A percentile compares a stretch with the other conserved stretches of the same genome.
phyloP scores from a whole-genome alignment of 75 land plant species.

The Adiantum capillusveneris region DNA sequence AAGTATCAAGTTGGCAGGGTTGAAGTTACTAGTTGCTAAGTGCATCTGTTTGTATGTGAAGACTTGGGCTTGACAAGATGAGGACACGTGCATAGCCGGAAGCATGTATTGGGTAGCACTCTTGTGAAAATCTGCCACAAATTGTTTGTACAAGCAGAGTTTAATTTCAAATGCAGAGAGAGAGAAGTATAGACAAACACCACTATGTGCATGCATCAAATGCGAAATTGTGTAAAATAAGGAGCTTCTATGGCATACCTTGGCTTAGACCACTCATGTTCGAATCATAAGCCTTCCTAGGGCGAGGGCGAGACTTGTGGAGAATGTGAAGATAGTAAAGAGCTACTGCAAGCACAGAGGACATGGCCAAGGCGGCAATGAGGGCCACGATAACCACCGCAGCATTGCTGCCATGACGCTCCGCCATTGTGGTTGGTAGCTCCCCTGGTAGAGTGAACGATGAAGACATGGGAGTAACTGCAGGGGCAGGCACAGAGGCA shows the following conservation, averaged over 20 bases:
- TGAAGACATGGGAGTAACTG: no score
- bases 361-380: conserved; percentile 8
- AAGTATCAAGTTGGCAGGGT: conserved; percentile 1
- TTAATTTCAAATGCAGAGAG: no score
- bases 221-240: background rate
- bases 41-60: conserved; percentile 17
- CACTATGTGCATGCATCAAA: background rate
- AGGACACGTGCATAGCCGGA: conserved; percentile 1
- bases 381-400: conserved; percentile 7
- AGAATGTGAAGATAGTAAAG: conserved; percentile 9
- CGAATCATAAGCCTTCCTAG: background rate
- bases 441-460: no score
- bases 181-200: no score
- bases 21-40: conserved; percentile 12
- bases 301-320: background rate
- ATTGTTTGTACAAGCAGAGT: background rate
- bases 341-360: conserved; percentile 7
- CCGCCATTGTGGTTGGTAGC: no score
- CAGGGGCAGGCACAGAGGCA: no score
- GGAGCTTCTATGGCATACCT: background rate
- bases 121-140: conserved; percentile 2
- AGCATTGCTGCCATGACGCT: conserved; percentile 2
- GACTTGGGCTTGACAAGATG: conserved; percentile 13
- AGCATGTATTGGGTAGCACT: background rate
- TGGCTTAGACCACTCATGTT: conserved; percentile 1